phyloP scores from a whole-genome alignment of 768 basidiomycete genomes.

The Suillus lakei region DNA sequence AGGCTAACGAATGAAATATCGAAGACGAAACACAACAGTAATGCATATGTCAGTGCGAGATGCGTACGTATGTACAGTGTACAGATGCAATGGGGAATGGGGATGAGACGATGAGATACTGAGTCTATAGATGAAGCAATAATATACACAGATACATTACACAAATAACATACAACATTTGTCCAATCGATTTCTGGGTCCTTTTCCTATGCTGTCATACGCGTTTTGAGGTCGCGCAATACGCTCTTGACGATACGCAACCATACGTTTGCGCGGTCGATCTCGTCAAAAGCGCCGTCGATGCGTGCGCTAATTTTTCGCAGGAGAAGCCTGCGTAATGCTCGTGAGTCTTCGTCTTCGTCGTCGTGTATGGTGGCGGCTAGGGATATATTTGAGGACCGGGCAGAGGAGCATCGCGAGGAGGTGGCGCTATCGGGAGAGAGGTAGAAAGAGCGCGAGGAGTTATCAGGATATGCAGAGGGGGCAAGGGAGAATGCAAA shows the following conservation, averaged over 20 bases:
- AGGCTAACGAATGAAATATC: background rate
- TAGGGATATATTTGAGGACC: conserved; percentile 49
- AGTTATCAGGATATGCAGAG: conserved; percentile 11
- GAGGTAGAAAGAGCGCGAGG: conserved; percentile 24
- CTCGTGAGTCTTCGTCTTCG: conserved; percentile 67
- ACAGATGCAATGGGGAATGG: conserved; percentile 1
- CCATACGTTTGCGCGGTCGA: conserved; percentile 65
- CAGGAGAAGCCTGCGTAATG: conserved; percentile 63
- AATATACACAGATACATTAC: conserved; percentile 16
- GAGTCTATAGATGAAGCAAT: conserved; percentile 14
- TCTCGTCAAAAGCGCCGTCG: conserved; percentile 62
- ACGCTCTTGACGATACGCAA: conserved; percentile 68
- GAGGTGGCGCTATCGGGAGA: conserved; percentile 22
- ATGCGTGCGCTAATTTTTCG: conserved; percentile 67
- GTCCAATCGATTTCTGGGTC: background rate
- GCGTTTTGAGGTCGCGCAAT: conserved; percentile 54
- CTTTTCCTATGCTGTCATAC: conserved; percentile 11
- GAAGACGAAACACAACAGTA: background rate
- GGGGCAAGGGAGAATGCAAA: conserved; percentile 23
- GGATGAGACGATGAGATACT: background rate
- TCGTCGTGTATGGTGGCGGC: conserved; percentile 54
- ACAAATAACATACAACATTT: conserved; percentile 12
- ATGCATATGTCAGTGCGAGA: conserved; percentile 4
- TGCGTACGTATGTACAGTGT: conserved; percentile 8
- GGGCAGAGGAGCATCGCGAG: conserved; percentile 30